These are phyloP conservation scores for Elsinoe fawcettii DNA, from an alignment of 2,329 filamentous ascomycete genomes.

Conservation along the genomic window DNA sequence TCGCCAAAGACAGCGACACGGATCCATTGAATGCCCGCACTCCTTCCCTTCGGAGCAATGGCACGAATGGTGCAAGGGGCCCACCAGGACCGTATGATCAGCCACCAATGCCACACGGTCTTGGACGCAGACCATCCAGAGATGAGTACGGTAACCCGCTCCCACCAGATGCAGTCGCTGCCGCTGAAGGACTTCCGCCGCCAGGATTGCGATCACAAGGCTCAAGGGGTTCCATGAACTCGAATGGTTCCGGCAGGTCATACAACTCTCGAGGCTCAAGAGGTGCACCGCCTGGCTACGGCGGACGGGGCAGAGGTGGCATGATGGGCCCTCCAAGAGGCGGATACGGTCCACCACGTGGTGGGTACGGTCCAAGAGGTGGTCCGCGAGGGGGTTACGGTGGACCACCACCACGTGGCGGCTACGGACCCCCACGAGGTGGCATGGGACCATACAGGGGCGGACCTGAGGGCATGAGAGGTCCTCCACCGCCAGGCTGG, in stretches of 20 bases:
- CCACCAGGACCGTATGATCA: slow-evolving; percentile 34
- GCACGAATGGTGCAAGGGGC: slow-evolving; percentile 30
- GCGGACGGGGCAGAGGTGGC: slow-evolving; percentile 24
- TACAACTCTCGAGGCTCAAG: slow-evolving; percentile 27
- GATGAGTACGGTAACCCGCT: slow-evolving; percentile 60
- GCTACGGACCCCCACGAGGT: slow-evolving; percentile 35
- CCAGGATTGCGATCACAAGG: slow-evolving; percentile 41
- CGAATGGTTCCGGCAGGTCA: slow-evolving; percentile 29
- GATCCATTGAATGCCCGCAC: slow-evolving; percentile 61
- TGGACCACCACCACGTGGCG: slow-evolving; percentile 31
- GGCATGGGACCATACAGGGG: slow-evolving; percentile 36
- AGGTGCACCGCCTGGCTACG: slow-evolving; percentile 23
- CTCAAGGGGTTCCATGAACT: slow-evolving; percentile 41
- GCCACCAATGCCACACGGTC: slow-evolving; percentile 33
- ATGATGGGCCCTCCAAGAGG: slow-evolving; percentile 21
- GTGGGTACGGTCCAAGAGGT: slow-evolving; percentile 46
- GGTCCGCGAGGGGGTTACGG: slow-evolving; percentile 37
- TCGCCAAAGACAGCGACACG: slow-evolving; percentile 50
- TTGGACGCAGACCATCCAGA: slow-evolving; percentile 33
- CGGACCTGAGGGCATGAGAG: slow-evolving; percentile 27
- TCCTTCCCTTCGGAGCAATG: slow-evolving; percentile 45
- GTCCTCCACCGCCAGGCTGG: slow-evolving; percentile 28
- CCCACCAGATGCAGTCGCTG: slow-evolving; percentile 26
- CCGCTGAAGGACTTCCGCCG: slow-evolving; percentile 31
- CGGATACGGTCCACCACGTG: slow-evolving; percentile 23